Conservation (phyloP, 306 rosid genomes). For the Begonia masoniana region DNA sequence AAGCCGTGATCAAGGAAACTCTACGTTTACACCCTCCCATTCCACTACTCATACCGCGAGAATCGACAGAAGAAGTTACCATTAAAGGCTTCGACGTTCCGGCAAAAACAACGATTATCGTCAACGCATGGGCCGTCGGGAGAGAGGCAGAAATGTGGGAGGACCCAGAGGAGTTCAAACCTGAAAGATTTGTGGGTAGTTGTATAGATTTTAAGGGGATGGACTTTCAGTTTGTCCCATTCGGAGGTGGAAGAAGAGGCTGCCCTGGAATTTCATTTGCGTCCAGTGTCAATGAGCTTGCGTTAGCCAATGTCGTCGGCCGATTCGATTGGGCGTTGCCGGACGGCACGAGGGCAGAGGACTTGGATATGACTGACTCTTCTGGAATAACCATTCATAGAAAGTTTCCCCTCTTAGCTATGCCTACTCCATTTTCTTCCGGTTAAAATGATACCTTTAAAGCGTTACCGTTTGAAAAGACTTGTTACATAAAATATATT, state of each 20-base stretch:
- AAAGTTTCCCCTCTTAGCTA: conserved; percentile 20
- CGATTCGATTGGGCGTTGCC: conserved; percentile 19
- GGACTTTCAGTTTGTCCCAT: conserved; percentile 23
- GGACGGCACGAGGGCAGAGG: conserved; percentile 4
- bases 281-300: conserved; percentile 9
- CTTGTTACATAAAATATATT: too few relatives aligned
- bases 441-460: neutral
- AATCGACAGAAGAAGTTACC: conserved; percentile 8
- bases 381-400: conserved; percentile 14
- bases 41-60: conserved; percentile 30
- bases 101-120: conserved; percentile 2
- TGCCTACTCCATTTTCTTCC: neutral
- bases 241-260: conserved; percentile 32
- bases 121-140: conserved; percentile 31
- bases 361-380: conserved; percentile 21
- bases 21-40: conserved; percentile 27
- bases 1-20: conserved; percentile 35
- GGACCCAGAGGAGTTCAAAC: conserved; percentile 23
- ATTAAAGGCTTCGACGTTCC: conserved; percentile 8
- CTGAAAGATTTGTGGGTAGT: conserved; percentile 19
- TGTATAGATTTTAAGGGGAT: conserved; percentile 19
- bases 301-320: conserved; percentile 16
- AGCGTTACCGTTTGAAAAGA: too few relatives aligned
- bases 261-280: conserved; percentile 26
- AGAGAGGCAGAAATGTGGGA: conserved; percentile 25